Evolutionary conservation across 2,329 filamentous ascomycete genomes (phyloP), one percentile per base, ranked within the genome.

Genomic region (Hypomyces perniciosus): DNA sequence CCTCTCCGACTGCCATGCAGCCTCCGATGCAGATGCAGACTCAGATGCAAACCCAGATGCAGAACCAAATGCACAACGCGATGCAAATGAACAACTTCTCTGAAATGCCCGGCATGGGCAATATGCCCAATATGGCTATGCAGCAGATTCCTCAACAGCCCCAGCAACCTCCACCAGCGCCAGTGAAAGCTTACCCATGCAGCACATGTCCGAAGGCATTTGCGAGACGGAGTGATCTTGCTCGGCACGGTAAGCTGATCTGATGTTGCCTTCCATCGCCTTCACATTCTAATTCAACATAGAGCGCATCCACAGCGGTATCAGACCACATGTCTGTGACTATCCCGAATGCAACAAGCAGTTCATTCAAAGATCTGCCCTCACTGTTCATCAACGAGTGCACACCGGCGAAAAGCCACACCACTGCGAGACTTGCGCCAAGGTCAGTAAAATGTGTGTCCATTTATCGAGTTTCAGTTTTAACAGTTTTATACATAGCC

Each of bases 401-500:
- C 93, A 99, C 69, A 97, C 93, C 2, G 93, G 93, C 57, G 93
- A 97, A 73, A 99, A 99, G 72, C 93, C 93, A 46, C 93, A 99
- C 63, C 92, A 93, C 83, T 99, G 93, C 66, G 93, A 96, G 71
- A 84, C 88, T 56, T 97, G 93, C 68, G 89, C 90, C 68, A 97
- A 97, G 85, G 91, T 96, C 76, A 62, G 79, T 61, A 6, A 9
- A 4, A 2, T 13, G 12, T 27, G 6, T 2, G 8, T 34, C 6
- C 31, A 9, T 9, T 28, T 7, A 33, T 28, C 8, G 9, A 27
- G n/a, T n/a, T 28, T 30, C 20, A 2, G 12, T 30, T n/a, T 31
- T 44, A 13, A n/a, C 26, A 6, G 4, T 26, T 13, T 12, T 10
- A 9, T 26, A 6, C 44, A 8, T 8, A 53, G 91, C 90, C 90